phyloP scores from a whole-genome alignment of 805 yeast genomes.

The Saccharomycopsis malanga region DNA sequence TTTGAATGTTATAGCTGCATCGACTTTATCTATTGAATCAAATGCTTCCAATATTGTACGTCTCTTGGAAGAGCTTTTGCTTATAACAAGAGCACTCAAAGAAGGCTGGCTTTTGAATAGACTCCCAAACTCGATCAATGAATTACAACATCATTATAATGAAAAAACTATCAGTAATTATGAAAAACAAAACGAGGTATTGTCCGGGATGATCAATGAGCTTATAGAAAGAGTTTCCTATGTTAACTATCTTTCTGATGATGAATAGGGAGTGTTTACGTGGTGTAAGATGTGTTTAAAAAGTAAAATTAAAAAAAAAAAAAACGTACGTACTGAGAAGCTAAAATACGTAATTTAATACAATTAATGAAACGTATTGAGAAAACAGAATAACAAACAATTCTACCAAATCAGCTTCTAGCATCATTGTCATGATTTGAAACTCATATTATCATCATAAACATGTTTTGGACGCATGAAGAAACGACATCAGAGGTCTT shows the following conservation, averaged over 20 bases:
- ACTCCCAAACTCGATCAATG: constrained; percentile 16
- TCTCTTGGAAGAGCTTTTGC: constrained; percentile 18
- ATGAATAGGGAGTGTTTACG: not conserved
- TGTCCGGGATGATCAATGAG: constrained; percentile 14
- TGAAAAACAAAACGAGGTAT: constrained; percentile 16
- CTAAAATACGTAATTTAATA: not conserved
- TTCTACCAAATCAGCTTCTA: no score
- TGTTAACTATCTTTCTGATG: constrained; percentile 9
- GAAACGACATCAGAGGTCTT: constrained; percentile 29
- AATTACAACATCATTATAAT: constrained; percentile 18
- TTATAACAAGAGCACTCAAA: constrained; percentile 17
- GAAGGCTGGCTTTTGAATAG: constrained; percentile 21
- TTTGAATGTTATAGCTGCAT: constrained; percentile 17
- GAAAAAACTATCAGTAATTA: constrained; percentile 15
- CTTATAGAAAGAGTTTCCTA: constrained; percentile 15
- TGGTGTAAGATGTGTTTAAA: not conserved
- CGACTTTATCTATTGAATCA: constrained; percentile 17
- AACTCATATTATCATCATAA: no score
- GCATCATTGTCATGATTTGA: no score
- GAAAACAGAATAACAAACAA: not conserved
- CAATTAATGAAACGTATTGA: not conserved
- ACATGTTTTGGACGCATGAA: no score
- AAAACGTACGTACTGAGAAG: not conserved
- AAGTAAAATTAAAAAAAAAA: not conserved
- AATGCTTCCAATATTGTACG: constrained; percentile 16